Evolutionary conservation across 1,284 basidiomycete species (phyloP), one percentile per base, ranked within the genome.

Genomic region (Moniliella sp.): DNA sequence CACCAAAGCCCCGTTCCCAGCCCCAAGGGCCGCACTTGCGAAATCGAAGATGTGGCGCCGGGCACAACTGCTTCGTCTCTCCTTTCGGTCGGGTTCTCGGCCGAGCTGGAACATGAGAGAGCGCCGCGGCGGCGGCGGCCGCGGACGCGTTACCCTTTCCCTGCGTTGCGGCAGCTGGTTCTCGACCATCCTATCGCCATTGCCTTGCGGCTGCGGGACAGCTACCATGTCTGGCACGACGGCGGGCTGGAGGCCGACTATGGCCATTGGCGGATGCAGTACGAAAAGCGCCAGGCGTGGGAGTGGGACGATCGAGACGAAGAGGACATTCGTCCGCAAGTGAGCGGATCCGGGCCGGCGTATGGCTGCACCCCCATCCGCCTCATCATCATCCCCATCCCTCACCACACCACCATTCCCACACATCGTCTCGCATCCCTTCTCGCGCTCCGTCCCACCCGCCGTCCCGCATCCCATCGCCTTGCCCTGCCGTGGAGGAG

Each of bases 221-320:
- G 77, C 4, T 83, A 79, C 78, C 67, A 66, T 3, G 65, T 80
- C 1, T 83, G 77, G 72, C 42, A 56, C 25, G 78, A 73, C 56
- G 75, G 73, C 15, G 75, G 76, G 5, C 65, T 67, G 14, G 75
- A 76, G 49, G 61, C 50, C 15, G 74, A 76, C 40, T 79, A 76
- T 68, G 51, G 57, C 28, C 50, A 56, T 4, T 81, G 78, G 78
- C 65, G 69, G 36, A 39, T 37, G 18, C 48, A 58, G 34, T 70
- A 67, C 61, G 62, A 66, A 23, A 47, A 39, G 7, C 28, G 37
- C 39, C 34, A n/a, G 21, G 21, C 7, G 21, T 23, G 21, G 21
- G n/a, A n/a, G 8, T 23, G 21, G 21, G 21, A 23, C 21, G 41
- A 35, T 11, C n/a, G n/a, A n/a, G n/a, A n/a, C n/a, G n/a, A n/a